phyloP scores from a whole-genome alignment of 805 yeast genomes.

The Komagataella pastoris region DNA sequence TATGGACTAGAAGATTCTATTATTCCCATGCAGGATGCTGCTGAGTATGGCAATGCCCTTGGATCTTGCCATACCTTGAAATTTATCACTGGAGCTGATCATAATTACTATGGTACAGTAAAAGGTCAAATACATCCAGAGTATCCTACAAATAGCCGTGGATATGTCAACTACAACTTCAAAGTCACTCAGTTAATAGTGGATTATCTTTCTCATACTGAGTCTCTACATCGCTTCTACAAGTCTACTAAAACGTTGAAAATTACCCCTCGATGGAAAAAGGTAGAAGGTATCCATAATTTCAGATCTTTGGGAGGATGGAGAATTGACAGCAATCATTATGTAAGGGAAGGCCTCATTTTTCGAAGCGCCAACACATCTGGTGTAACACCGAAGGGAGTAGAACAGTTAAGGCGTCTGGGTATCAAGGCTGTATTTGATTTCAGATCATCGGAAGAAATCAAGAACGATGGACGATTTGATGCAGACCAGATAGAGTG shows the following conservation, averaged over 20 bases:
- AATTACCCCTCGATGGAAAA: constrained; percentile 40
- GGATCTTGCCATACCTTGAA: constrained; percentile 43
- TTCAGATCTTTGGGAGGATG: constrained; percentile 80
- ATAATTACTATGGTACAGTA: constrained; percentile 53
- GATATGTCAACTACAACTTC: constrained; percentile 44
- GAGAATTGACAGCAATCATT: constrained; percentile 23
- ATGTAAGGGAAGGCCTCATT: constrained; percentile 37
- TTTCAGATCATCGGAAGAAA: constrained; percentile 50
- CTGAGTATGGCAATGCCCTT: constrained; percentile 43
- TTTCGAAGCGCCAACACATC: constrained; percentile 56
- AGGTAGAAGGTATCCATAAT: constrained; percentile 54
- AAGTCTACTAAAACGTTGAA: constrained; percentile 21
- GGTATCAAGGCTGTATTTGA: constrained; percentile 50
- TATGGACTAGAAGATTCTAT: constrained; percentile 61
- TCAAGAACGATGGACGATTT: constrained; percentile 29
- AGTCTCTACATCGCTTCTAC: constrained; percentile 42
- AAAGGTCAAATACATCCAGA: constrained; percentile 16
- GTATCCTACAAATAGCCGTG: constrained; percentile 30
- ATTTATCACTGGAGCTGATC: constrained; percentile 62
- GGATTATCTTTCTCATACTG: constrained; percentile 26
- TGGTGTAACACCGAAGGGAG: constrained; percentile 37
- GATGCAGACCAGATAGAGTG: constrained; percentile 30
- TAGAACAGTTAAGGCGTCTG: constrained; percentile 22
- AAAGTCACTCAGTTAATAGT: constrained; percentile 35
- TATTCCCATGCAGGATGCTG: constrained; percentile 52